Conservation (phyloP, 768 basidiomycete genomes). For the Auriculariales sp. region DNA sequence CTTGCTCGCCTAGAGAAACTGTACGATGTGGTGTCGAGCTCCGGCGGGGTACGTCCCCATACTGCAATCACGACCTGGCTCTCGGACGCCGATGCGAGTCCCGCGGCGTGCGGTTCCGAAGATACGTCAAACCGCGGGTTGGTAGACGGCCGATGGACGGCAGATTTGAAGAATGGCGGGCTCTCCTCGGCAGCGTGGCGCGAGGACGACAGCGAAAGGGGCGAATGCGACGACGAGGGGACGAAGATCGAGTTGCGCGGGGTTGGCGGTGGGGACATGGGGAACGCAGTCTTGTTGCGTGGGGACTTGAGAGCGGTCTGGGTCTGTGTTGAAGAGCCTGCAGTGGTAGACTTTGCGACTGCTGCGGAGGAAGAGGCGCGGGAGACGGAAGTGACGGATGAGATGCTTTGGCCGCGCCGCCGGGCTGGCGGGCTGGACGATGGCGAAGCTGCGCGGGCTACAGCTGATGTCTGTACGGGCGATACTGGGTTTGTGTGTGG, state of each 20-base stretch:
- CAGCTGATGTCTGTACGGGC: conserved; percentile 2
- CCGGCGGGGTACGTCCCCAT: conserved; percentile 9
- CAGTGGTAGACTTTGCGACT: conserved; percentile 7
- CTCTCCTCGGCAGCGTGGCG: background rate
- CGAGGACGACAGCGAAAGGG: background rate
- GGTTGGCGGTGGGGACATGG: conserved; percentile 2
- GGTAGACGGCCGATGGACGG: conserved; percentile 68
- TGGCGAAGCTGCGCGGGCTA: background rate
- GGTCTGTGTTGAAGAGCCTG: conserved; percentile 12
- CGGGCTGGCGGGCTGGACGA: background rate
- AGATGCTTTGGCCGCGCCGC: background rate
- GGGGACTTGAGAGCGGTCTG: conserved; percentile 2
- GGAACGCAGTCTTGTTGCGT: background rate
- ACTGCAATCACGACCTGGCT: background rate
- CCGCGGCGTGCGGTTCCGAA: too few species aligned
- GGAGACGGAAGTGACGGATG: background rate
- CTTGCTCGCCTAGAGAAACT: conserved; percentile 9
- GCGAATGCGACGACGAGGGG: background rate
- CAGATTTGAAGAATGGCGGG: conserved; percentile 59
- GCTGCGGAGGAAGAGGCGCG: too few species aligned
- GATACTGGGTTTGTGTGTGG: conserved; percentile 4
- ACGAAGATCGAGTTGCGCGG: conserved; percentile 13
- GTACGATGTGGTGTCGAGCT: conserved; percentile 9
- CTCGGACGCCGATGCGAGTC: too few species aligned
- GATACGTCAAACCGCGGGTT: conserved; percentile 50